Conservation (phyloP, 1,139 yeast species). For the Pneumocystis sp. region DNA sequence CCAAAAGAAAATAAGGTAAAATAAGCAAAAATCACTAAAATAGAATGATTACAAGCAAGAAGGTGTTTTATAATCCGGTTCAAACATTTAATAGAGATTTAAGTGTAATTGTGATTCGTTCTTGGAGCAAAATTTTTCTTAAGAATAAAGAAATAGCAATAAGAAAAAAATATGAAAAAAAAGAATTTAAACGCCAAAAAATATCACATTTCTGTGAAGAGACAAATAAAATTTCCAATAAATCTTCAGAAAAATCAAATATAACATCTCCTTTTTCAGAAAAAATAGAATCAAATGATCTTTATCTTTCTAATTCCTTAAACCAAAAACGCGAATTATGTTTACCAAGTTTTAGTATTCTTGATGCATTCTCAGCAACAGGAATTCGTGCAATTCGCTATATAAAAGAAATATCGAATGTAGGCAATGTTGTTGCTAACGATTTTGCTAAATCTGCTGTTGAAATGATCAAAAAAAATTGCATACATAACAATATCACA, state of each 20-base stretch:
- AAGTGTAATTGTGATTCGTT: slow-evolving; percentile 68
- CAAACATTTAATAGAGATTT: slow-evolving; percentile 93
- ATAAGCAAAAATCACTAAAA: background rate
- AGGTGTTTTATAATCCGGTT: slow-evolving; percentile 87
- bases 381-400: slow-evolving; percentile 89
- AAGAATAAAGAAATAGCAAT: slow-evolving; percentile 22
- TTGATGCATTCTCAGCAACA: slow-evolving; percentile 89
- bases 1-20: background rate
- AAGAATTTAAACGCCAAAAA: slow-evolving; percentile 11
- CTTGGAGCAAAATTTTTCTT: slow-evolving; percentile 56
- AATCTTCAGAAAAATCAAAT: slow-evolving; percentile 9
- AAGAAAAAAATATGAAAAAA: slow-evolving; percentile 21
- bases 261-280: slow-evolving; percentile 6
- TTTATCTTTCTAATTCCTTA: background rate
- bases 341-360: slow-evolving; percentile 42
- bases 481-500: slow-evolving; percentile 45
- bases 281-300: background rate
- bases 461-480: slow-evolving; percentile 57
- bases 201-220: slow-evolving; percentile 10
- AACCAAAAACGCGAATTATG: slow-evolving; percentile 6
- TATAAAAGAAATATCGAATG: slow-evolving; percentile 73
- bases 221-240: slow-evolving; percentile 16
- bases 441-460: slow-evolving; percentile 82
- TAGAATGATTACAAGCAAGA: slow-evolving; percentile 21
- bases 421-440: slow-evolving; percentile 64